A percentile compares a stretch with the other conserved stretches of the same genome.
Evolutionary conservation across 495 filamentous ascomycete species (phyloP).

Genomic region (Amorphotheca resinae): DNA sequence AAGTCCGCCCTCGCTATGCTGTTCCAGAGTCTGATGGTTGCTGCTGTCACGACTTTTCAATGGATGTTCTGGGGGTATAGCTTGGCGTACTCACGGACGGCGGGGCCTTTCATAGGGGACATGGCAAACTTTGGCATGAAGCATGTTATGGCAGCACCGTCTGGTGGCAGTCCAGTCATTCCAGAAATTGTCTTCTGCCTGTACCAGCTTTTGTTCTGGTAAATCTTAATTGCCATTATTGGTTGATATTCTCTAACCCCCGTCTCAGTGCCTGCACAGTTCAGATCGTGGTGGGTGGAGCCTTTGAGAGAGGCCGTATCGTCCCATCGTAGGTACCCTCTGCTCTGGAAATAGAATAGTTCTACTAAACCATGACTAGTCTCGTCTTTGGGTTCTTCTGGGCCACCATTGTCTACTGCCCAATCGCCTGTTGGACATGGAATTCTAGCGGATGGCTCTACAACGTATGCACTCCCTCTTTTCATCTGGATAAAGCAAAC

Average conservation of each 20-base stretch:
- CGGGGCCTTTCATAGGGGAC: conserved; percentile 73
- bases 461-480: too few relatives aligned
- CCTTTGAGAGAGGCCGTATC: conserved; percentile 72
- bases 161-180: conserved; percentile 51
- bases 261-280: conserved; percentile 59
- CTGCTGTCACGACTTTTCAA: conserved; percentile 54
- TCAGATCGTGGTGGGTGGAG: conserved; percentile 65
- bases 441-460: conserved; percentile 69
- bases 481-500: too few relatives aligned
- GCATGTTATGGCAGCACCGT: conserved; percentile 61
- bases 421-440: conserved; percentile 89
- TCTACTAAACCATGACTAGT: too few relatives aligned
- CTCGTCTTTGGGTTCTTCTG: conserved; percentile 83
- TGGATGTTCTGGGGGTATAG: conserved; percentile 99
- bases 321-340: too few relatives aligned
- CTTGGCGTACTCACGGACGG: conserved; percentile 73
- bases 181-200: conserved; percentile 86
- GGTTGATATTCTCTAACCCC: not conserved
- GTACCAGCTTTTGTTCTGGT: conserved; percentile 61
- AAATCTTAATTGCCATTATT: not conserved
- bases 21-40: conserved; percentile 42
- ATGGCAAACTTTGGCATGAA: conserved; percentile 77
- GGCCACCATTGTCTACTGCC: conserved; percentile 75
- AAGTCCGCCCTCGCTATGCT: conserved; percentile 45
- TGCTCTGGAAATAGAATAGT: too few relatives aligned